Base-by-base conservation (phyloP, 148 eudicot species). In the Talinum fruticosum region DNA sequence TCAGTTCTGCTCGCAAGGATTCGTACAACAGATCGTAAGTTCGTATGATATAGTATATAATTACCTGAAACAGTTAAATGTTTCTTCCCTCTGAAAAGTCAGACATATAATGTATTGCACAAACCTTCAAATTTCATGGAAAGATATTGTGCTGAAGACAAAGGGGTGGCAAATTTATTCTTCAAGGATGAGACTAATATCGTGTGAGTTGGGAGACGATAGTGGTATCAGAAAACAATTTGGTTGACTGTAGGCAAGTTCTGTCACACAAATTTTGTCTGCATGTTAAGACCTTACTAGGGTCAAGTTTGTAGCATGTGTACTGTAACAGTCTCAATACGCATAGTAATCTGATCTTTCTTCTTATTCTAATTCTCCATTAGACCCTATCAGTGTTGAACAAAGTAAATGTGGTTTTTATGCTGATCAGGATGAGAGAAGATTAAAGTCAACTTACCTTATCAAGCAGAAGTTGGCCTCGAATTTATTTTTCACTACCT, bases 1-100 rank as follows among this genome's bases (percentile, higher is more conserved):
- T 96, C 79, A 83, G 82, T 76, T 83, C 97, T 78, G 94, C 97
- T 79, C 87, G 84, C 75, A 91, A 83, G 84, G 92, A 91, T 80
- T 85, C 84, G 69, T 68, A 82, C 14, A 86, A 90, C 53, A 89
- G 93, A 91, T 82, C 90, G 97, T 96, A 88, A 80, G 94, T 86
- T 81, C 76, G 45, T 69, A 21, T 26, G 59, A 10, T 37, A 41
- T 8, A 41, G 21, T n/a, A 21, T 61, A 51, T 36, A 61, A 54
- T 49, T 47, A 35, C 37, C 51, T 26, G 23, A 47, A 66, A 8
- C 33, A 21, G 21, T 32, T 2, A 61, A 35, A 41, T 71, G 30
- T 65, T 61, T 29, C 62, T 51, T 16, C 53, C 33, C 7, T 24
- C 64, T 62, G 66, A 62, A 10, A 62, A 62, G 16, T 28, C 33